Evolutionary conservation across 805 yeast species (phyloP), one percentile per base, ranked within the genome.

Genomic region (Candida chilensis): DNA sequence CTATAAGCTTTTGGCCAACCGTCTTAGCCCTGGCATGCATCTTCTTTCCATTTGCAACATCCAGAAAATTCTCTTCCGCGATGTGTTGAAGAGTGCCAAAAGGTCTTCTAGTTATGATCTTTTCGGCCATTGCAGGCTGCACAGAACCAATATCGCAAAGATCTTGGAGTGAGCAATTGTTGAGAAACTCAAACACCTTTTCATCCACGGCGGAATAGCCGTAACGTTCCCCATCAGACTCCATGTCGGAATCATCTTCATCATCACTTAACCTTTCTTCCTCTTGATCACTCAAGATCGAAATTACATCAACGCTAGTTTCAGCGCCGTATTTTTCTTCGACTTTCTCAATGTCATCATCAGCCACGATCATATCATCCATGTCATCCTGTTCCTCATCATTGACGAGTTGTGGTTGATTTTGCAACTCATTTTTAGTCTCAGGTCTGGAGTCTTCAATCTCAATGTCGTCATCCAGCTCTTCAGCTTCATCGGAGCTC

Each of bases 1-100:
- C 90, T 15, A 86, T 70, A 29, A 85, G 66, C 45, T 74, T 71
- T 42, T 80, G 80, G 8, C 96, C 95, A 27, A 74, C 71, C 4
- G 79, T 64, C 48, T 72, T 74, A 10, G 25, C 31, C 27, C 22
- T 20, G 18, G 28, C 7, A 20, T 28, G 16, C 24, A 28, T n/a
- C 15, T 29, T 30, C 4, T 32, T 9, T 28, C 22, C 4, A 22
- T 15, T 16, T 10, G 18, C 31, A 4, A 34, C 35, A 15, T 30
- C 24, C 6, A 44, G 44, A 27, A 63, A 57, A 14, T 44, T 41
- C 24, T 52, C 53, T 30, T 60, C 65, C 5, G 64, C 39, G 14
- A 63, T 44, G 7, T 40, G 42, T 36, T 56, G 52, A 27, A 63
- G 54, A 27, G 47, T 44, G 4, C 28, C 24, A 37, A 56, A 62